These are phyloP conservation scores for Porodaedalea pini DNA, from an alignment of 1,284 basidiomycete species.

Conservation along the genomic window DNA sequence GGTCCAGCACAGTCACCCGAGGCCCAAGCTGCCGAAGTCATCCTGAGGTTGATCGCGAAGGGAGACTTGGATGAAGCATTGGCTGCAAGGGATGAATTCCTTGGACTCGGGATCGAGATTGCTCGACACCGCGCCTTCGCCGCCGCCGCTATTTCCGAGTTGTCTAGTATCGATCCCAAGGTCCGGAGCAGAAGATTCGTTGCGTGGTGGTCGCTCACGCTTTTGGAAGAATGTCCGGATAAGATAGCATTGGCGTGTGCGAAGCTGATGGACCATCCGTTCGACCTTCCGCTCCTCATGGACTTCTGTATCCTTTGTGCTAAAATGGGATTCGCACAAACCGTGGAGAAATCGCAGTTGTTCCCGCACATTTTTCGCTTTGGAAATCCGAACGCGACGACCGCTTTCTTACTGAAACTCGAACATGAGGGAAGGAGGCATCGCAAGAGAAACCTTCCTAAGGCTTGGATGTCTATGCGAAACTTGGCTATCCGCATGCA, in stretches of 20 bases:
- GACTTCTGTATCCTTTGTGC: constrained; percentile 13
- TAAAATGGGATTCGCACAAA: neutral
- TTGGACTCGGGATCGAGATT: constrained; percentile 4
- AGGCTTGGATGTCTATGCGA: constrained; percentile 13
- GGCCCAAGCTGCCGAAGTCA: neutral
- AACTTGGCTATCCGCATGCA: constrained; percentile 13
- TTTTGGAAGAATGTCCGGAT: neutral
- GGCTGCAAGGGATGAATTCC: constrained; percentile 12
- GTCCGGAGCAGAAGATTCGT: constrained; percentile 7
- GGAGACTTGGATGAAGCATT: constrained; percentile 10
- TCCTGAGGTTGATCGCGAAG: constrained; percentile 15
- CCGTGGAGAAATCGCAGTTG: neutral
- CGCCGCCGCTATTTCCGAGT: neutral
- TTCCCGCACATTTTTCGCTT: constrained; percentile 15
- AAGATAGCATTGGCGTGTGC: neutral
- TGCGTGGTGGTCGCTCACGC: constrained; percentile 12
- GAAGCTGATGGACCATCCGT: constrained; percentile 7
- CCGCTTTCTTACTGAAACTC: constrained; percentile 8
- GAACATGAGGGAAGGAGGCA: neutral
- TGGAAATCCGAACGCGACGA: constrained; percentile 10
- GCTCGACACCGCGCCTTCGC: neutral
- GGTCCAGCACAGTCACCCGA: neutral
- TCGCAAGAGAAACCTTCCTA: neutral
- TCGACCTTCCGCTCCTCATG: constrained; percentile 16
- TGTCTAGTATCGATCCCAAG: constrained; percentile 1